Percentiles rank a stretch among this genome's conserved stretches.
Evolutionary conservation across 2,329 filamentous ascomycete genomes (phyloP).

Genomic region (Lasiodiplodia sp.): DNA sequence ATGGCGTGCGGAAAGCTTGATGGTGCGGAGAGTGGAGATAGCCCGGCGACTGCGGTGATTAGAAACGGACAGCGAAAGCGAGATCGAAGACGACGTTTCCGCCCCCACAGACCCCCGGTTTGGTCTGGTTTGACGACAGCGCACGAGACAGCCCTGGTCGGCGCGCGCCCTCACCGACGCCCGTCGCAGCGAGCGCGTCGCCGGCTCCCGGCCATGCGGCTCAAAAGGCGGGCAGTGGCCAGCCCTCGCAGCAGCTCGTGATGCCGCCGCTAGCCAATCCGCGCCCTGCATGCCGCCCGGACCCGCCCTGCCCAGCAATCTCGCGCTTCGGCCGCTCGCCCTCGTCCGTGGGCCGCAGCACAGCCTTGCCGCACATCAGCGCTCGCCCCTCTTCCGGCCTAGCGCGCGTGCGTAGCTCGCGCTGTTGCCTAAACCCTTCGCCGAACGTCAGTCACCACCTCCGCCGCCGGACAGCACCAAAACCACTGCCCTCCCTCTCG

Average conservation of each 20-base stretch:
- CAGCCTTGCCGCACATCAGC: conserved; percentile 12
- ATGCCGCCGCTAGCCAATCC: not conserved
- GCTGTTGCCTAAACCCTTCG: conserved; percentile 19
- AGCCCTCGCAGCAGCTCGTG: conserved; percentile 8
- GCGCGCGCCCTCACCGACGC: conserved; percentile 15
- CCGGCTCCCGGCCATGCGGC: conserved; percentile 6
- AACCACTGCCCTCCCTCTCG: conserved; percentile 22
- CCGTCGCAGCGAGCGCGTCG: not conserved
- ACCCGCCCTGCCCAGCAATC: not conserved
- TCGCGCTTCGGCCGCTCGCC: conserved; percentile 17
- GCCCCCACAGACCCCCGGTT: conserved; percentile 2
- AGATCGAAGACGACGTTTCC: not conserved
- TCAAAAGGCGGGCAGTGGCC: conserved; percentile 13
- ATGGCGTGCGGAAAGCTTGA: conserved; percentile 2
- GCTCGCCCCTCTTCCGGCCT: not conserved
- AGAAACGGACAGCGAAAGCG: conserved; percentile 24
- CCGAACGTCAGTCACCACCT: conserved; percentile 13
- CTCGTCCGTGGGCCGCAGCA: conserved; percentile 19
- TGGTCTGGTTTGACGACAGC: too few species aligned
- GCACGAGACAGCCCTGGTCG: not conserved
- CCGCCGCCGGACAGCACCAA: conserved; percentile 15
- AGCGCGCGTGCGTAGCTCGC: not conserved
- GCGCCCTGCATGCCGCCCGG: not conserved
- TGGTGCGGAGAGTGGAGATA: not conserved
- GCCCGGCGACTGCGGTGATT: conserved; percentile 16